Conservation (phyloP, 441 rosid genomes). For the Populus hybrid region DNA sequence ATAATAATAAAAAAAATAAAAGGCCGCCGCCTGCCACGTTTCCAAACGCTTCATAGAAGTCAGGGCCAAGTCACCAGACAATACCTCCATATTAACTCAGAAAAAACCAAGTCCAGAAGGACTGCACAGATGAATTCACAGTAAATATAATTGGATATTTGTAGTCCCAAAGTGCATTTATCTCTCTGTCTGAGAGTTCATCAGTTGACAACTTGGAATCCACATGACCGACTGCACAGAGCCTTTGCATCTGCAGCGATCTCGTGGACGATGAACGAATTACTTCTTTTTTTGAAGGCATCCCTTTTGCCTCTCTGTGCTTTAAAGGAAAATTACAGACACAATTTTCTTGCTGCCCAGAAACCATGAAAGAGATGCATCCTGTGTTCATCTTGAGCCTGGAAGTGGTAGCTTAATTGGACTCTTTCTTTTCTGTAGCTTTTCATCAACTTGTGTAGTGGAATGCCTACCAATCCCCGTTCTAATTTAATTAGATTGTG, state of each 20-base stretch:
- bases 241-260: not conserved
- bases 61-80: no score
- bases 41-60: no score
- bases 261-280: not conserved
- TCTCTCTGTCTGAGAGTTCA: no score
- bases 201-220: not conserved
- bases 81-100: no score
- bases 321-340: not conserved
- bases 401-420: not conserved
- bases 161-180: no score
- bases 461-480: not conserved
- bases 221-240: not conserved
- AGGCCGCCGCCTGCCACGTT: no score
- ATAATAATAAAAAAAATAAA: no score
- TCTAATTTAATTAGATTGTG: not conserved
- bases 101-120: no score
- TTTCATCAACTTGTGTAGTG: not conserved
- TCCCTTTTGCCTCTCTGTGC: not conserved
- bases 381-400: not conserved
- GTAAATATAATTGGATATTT: no score
- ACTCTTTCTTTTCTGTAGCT: not conserved
- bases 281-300: not conserved
- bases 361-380: not conserved
- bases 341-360: not conserved
- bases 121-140: no score